phyloP scores from a whole-genome alignment of 495 filamentous ascomycete species.

The Aspergillus sclerotioniger region DNA sequence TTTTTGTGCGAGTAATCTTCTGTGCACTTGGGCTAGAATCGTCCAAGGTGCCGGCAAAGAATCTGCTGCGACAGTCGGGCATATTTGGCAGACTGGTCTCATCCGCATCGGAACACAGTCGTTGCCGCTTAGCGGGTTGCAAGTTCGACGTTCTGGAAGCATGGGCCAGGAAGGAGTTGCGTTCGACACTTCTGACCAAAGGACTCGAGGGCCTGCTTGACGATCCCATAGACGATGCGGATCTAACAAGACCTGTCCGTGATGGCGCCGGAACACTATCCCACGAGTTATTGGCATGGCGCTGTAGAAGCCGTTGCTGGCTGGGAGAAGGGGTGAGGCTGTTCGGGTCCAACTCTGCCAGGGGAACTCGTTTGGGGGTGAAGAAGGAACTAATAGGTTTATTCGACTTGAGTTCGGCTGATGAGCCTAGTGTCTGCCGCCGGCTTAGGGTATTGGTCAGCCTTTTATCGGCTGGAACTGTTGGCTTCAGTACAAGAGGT shows the following conservation, averaged over 20 bases:
- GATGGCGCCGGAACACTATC: slow-evolving; percentile 40
- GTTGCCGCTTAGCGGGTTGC: slow-evolving; percentile 58
- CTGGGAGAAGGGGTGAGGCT: slow-evolving; percentile 70
- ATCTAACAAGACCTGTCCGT: slow-evolving; percentile 31
- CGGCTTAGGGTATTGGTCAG: slow-evolving; percentile 31
- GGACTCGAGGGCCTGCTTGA: slow-evolving; percentile 40
- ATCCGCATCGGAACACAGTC: slow-evolving; percentile 58
- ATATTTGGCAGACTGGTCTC: slow-evolving; percentile 34
- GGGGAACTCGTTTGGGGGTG: slow-evolving; percentile 68
- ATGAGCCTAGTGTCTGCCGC: slow-evolving; percentile 44
- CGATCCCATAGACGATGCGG: slow-evolving; percentile 36
- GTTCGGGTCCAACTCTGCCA: slow-evolving; percentile 86
- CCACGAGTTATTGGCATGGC: slow-evolving; percentile 56
- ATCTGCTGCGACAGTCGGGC: slow-evolving; percentile 51
- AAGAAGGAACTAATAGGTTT: slow-evolving; percentile 77
- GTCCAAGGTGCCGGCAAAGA: slow-evolving; percentile 46
- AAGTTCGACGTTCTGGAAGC: slow-evolving; percentile 44
- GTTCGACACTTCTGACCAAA: slow-evolving; percentile 41
- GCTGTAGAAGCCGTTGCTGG: slow-evolving; percentile 59
- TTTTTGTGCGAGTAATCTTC: slow-evolving; percentile 44
- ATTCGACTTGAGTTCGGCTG: slow-evolving; percentile 56
- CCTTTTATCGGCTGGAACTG: slow-evolving; percentile 28
- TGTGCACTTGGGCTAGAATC: slow-evolving; percentile 53
- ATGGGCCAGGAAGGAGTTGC: slow-evolving; percentile 43
- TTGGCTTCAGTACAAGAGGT: slow-evolving; percentile 50